A percentile compares a stretch with the other conserved stretches of the same genome.
Evolutionary conservation across 495 filamentous ascomycete genomes (phyloP).

Genomic region (Parachaetomium inaequale): DNA sequence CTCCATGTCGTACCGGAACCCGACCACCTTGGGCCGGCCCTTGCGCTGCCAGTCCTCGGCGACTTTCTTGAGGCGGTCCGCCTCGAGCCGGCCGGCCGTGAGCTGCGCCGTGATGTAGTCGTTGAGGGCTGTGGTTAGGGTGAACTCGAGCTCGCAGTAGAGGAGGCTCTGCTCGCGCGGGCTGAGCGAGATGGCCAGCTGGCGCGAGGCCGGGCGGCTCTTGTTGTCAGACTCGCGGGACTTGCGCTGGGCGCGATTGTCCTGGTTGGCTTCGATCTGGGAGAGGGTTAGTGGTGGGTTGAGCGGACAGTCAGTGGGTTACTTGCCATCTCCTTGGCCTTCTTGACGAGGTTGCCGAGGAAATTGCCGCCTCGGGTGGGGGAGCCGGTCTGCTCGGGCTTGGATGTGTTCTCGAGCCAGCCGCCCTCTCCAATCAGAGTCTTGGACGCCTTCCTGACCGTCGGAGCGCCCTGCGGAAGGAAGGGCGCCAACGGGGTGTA

Average conservation of each 20-base stretch:
- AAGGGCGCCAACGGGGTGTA: constrained; percentile 26
- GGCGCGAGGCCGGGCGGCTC: constrained; percentile 10
- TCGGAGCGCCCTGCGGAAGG: not conserved
- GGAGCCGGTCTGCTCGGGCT: constrained; percentile 20
- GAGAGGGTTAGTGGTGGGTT: not conserved
- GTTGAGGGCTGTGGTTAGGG: constrained; percentile 34
- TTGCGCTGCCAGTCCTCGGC: constrained; percentile 40
- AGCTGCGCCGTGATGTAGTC: constrained; percentile 40
- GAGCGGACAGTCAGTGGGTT: not conserved
- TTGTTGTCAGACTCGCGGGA: constrained; percentile 27
- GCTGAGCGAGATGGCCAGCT: constrained; percentile 37
- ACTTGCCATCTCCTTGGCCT: constrained; percentile 44
- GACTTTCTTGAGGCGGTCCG: constrained; percentile 33
- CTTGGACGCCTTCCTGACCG: constrained; percentile 32
- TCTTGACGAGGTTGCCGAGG: constrained; percentile 39
- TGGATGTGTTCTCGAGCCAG: constrained; percentile 45
- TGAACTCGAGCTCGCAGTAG: constrained; percentile 46
- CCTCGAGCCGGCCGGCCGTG: constrained; percentile 37
- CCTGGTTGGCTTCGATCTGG: constrained; percentile 28
- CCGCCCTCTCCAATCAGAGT: constrained; percentile 45
- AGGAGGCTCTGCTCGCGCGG: constrained; percentile 46
- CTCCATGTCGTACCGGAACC: constrained; percentile 49
- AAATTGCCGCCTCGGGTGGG: constrained; percentile 30
- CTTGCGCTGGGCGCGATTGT: constrained; percentile 30
- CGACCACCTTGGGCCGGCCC: constrained; percentile 42